phyloP scores from a whole-genome alignment of 2,329 filamentous ascomycete species.

The Xylariaceae sp. region DNA sequence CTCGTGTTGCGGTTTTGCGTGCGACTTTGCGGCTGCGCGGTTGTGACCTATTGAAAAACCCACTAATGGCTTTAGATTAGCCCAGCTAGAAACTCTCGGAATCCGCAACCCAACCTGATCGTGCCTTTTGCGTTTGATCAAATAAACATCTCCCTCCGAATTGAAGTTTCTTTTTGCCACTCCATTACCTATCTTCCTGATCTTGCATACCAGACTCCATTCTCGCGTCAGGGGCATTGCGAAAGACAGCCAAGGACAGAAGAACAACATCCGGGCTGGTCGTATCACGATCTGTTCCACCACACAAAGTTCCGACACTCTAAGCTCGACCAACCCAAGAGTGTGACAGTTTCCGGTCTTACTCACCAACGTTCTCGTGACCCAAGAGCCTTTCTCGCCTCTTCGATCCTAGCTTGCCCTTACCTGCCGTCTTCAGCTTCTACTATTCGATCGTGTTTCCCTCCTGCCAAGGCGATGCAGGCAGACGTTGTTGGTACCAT shows the following conservation, averaged over 20 bases:
- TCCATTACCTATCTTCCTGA: background rate
- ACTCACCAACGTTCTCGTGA: too few relatives aligned
- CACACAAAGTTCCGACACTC: too few relatives aligned
- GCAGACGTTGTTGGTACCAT: slow-evolving; percentile 22
- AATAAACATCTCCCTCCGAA: slow-evolving; percentile 4
- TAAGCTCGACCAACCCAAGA: too few relatives aligned
- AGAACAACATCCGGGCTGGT: too few relatives aligned
- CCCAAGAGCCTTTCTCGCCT: too few relatives aligned
- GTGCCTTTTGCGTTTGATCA: background rate
- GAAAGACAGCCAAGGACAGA: too few relatives aligned
- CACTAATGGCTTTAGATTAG: too few relatives aligned
- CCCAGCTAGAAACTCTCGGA: background rate
- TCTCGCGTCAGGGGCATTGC: background rate
- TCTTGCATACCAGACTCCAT: background rate
- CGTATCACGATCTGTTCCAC: too few relatives aligned
- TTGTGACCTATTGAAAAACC: background rate
- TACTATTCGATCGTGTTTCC: background rate
- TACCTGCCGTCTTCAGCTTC: background rate
- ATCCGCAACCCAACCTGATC: background rate
- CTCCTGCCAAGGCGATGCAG: slow-evolving; percentile 27
- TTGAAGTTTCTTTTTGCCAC: background rate
- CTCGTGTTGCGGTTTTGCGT: background rate
- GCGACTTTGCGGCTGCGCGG: background rate
- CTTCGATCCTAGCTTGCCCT: background rate
- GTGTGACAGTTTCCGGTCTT: too few relatives aligned